Evolutionary conservation across 2,329 filamentous ascomycete genomes (phyloP).

Genomic region (Nothophoma quercina): DNA sequence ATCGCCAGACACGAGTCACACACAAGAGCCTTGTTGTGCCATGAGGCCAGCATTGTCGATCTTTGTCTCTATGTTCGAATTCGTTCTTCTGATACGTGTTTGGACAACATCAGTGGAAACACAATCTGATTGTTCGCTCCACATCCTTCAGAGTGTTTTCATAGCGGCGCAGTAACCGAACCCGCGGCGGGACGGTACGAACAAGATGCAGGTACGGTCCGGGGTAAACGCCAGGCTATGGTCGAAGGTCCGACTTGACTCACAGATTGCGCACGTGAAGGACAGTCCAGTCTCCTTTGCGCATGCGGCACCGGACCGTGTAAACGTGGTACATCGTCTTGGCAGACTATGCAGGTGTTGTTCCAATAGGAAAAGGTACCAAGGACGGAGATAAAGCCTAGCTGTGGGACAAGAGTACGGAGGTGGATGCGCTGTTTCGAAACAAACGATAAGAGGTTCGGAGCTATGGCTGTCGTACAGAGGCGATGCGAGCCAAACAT

Average conservation of each 20-base stretch:
- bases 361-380: not conserved
- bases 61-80: conserved; percentile 3
- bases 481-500: not conserved
- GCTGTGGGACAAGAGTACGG: not conserved
- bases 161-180: not conserved
- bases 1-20: not conserved
- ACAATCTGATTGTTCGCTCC: conserved; percentile 15
- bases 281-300: not conserved
- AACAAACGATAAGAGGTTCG: conserved; percentile 2
- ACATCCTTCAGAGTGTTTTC: conserved; percentile 1
- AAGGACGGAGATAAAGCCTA: not conserved
- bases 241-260: not conserved
- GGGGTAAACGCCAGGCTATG: not conserved
- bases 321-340: not conserved
- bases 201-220: not conserved
- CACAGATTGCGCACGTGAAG: not conserved
- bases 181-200: conserved; percentile 1
- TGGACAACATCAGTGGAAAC: conserved; percentile 10
- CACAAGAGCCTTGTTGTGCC: not conserved
- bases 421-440: conserved; percentile 2
- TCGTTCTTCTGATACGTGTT: conserved; percentile 9
- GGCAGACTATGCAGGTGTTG: not conserved
- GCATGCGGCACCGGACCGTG: not conserved
- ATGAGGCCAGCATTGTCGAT: not conserved
- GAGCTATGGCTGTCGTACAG: conserved; percentile 2